phyloP scores from a whole-genome alignment of 345 rosid genomes.

The Crucihimalaya himalaica region DNA sequence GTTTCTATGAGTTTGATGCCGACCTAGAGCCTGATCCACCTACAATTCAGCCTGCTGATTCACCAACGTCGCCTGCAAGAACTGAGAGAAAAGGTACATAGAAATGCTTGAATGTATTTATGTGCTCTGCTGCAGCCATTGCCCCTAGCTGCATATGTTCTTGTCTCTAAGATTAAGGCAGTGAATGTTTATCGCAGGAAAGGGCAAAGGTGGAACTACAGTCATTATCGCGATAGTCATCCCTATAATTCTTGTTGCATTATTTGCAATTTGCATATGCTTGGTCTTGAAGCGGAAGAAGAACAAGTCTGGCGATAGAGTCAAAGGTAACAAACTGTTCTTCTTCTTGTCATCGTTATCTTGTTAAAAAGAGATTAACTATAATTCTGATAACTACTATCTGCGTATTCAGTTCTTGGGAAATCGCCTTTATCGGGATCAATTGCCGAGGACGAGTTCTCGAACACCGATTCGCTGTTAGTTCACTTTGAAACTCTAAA shows the following conservation, averaged over 20 bases:
- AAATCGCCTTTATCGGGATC: conserved; percentile 27
- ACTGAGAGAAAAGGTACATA: conserved; percentile 15
- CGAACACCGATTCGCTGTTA: conserved; percentile 44
- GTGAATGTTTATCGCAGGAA: conserved; percentile 23
- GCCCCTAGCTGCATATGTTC: not conserved
- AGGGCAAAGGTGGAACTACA: conserved; percentile 30
- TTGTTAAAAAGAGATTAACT: not conserved
- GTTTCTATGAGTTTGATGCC: conserved; percentile 28
- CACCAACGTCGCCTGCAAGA: conserved; percentile 5
- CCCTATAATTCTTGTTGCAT: conserved; percentile 23
- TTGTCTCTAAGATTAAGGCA: conserved; percentile 1
- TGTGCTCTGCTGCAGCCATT: not conserved
- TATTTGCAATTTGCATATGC: conserved; percentile 21
- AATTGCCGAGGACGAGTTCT: conserved; percentile 30
- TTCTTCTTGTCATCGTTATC: not conserved
- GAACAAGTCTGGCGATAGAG: conserved; percentile 5
- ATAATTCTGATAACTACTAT: not conserved
- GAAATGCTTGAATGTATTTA: conserved; percentile 5
- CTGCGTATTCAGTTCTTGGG: conserved; percentile 16
- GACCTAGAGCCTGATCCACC: conserved; percentile 34
- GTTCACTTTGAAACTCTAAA: conserved; percentile 40
- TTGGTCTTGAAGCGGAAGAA: conserved; percentile 33
- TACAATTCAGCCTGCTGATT: conserved; percentile 1
- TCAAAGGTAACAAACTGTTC: conserved; percentile 24
- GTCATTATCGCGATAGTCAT: conserved; percentile 28